Base-by-base conservation (phyloP, 106 monocot genomes). In the Gastrodia elata region DNA sequence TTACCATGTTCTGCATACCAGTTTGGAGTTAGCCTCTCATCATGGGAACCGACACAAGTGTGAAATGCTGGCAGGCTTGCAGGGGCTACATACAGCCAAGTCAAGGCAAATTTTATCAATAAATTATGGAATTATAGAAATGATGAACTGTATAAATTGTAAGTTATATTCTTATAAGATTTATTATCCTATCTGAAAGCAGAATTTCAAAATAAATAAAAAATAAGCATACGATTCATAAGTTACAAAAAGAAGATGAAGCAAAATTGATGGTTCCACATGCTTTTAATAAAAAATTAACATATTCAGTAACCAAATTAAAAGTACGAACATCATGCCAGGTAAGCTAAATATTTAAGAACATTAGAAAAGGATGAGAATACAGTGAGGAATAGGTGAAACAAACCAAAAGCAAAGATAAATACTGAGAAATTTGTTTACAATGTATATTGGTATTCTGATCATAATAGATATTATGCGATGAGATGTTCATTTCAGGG, bases 1-100 rank as follows among this genome's bases (percentile, higher is more conserved):
- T 71, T 90, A 97, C 96, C 96, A 75, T 92, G 81, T 5, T 97
- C 96, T 68, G 46, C 84, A 59, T 97, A 97, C 96, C 96, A 97
- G 68, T 90, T 88, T 70, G 84, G 84, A 25, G 92, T 92, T 39
- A 97, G 74, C 73, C 77, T 88, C 68, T 97, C 88, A n/a, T 92
- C 92, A 78, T 83, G 81, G 38, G 90, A 82, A 77, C 92, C 96
- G 37, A 97, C 92, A 72, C 96, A 97, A 64, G 96, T 92, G 74
- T 97, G 96, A 84, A 97, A 97, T 73, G 76, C 76, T 34, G 96
- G 96, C 43, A 97, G 86, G 10, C 90, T 82, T 43, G 92, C 84
- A 69, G 96, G 90, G 72, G 78, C 96, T 97, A 87, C 72, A 78
- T 70, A 74, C 18, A 65, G 71, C 40, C 4, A 65, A 7, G 18